A percentile compares a stretch with the other conserved stretches of the same genome.
phyloP scores from a whole-genome alignment of 805 yeast species.

The Millerozyma acaciae region DNA sequence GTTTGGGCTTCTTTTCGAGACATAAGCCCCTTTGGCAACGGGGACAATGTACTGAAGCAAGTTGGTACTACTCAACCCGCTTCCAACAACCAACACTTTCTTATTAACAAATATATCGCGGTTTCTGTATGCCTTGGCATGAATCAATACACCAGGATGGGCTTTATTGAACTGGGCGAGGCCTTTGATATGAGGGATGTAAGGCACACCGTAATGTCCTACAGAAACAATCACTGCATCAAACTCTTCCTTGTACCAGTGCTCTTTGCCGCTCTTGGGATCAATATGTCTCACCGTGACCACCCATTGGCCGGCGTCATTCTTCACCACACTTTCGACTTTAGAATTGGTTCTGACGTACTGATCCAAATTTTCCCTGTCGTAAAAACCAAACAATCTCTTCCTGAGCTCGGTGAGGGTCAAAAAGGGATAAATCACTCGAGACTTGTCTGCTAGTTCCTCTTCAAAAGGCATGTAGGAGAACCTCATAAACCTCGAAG shows the following conservation, averaged over 20 bases:
- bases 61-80: conserved; percentile 40
- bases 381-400: conserved; percentile 25
- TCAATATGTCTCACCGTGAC: conserved; percentile 19
- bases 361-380: conserved; percentile 20
- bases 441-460: conserved; percentile 15
- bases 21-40: conserved; percentile 21
- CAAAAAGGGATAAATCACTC: conserved; percentile 35
- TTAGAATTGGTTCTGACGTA: conserved; percentile 36
- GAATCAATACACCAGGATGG: conserved; percentile 48
- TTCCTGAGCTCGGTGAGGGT: conserved; percentile 29
- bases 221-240: conserved; percentile 64
- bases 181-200: conserved; percentile 54
- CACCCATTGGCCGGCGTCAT: conserved; percentile 35
- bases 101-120: conserved; percentile 41
- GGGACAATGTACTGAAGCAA: conserved; percentile 39
- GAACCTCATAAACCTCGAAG: conserved; percentile 33
- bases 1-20: conserved; percentile 26
- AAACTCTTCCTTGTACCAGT: conserved; percentile 45
- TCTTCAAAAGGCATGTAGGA: conserved; percentile 28
- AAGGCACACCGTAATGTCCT: conserved; percentile 64
- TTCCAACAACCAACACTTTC: conserved; percentile 43
- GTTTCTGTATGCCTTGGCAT: conserved; percentile 53
- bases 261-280: conserved; percentile 11
- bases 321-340: conserved; percentile 35
- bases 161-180: conserved; percentile 42